Percentiles rank a stretch among this genome's conserved stretches.
These are phyloP conservation scores for Stylosanthes scabra DNA, from an alignment of 331 rosid species.

Conservation along the genomic window DNA sequence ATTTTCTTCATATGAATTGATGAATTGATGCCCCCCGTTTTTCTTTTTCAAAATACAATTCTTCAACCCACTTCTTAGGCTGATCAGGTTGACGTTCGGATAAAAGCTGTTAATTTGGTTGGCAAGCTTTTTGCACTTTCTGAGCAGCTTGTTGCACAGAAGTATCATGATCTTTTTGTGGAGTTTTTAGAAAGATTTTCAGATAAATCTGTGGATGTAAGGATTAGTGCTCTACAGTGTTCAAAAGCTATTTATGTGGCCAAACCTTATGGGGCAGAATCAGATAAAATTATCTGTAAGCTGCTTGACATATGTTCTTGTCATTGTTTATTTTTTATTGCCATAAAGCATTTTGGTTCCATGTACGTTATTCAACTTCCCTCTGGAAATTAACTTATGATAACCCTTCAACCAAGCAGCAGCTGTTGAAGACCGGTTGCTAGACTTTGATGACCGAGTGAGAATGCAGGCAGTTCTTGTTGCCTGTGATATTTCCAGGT, in stretches of 20 bases:
- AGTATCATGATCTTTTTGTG: slow-evolving; percentile 67
- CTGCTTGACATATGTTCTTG: slow-evolving; percentile 31
- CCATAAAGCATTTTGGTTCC: slow-evolving; percentile 14
- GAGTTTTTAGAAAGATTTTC: slow-evolving; percentile 90
- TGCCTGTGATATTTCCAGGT: slow-evolving; percentile 85
- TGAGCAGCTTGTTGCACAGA: slow-evolving; percentile 61
- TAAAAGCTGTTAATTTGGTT: slow-evolving; percentile 89
- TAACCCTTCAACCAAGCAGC: slow-evolving; percentile 59
- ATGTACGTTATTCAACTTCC: slow-evolving; percentile 38
- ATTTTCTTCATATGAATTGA: slow-evolving; percentile 7
- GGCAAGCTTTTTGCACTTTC: slow-evolving; percentile 87
- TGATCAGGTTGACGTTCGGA: slow-evolving; percentile 93
- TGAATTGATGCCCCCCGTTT: too few relatives aligned
- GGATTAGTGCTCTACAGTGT: slow-evolving; percentile 82
- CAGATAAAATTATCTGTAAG: slow-evolving; percentile 80
- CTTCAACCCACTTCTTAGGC: slow-evolving; percentile 57
- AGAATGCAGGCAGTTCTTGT: slow-evolving; percentile 83
- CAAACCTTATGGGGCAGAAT: slow-evolving; percentile 62
- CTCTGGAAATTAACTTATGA: slow-evolving; percentile 24
- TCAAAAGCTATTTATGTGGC: slow-evolving; percentile 66
- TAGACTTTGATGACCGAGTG: slow-evolving; percentile 87
- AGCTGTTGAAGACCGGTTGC: slow-evolving; percentile 74
- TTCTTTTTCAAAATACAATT: not conserved
- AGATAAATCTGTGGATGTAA: slow-evolving; percentile 89
- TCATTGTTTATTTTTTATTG: slow-evolving; percentile 8